Evolutionary conservation across 768 basidiomycete species (phyloP), one percentile per base, ranked within the genome.

Genomic region (Mycena indigotica): DNA sequence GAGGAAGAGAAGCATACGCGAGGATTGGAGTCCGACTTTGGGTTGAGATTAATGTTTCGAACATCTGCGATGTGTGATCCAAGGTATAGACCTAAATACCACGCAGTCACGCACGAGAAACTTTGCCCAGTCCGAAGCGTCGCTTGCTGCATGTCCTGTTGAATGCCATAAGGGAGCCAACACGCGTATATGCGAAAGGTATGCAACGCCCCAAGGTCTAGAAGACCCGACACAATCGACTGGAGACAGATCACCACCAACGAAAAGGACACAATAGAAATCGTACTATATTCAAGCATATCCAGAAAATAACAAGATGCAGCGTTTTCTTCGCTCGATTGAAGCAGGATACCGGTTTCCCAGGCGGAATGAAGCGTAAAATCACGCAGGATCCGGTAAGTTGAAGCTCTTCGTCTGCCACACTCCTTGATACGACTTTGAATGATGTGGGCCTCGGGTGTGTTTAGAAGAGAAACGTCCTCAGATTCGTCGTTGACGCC

Each of bases 181-280:
- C 0, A 50, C 58, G 6, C 58, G 53, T 4, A 55, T 17, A 21
- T 60, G 58, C 19, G 54, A 55, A 4, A 55, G 23, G 32, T 60
- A 60, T 2, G 58, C 58, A 5, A 35, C 25, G 1, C 29, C 58
- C 58, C 58, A 60, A 12, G 54, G 53, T n/a, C 58, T 40, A 8
- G 53, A 26, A 12, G 29, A 4, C 12, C 50, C 39, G 1, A 6
- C 25, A 17, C 24, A 29, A 38, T 55, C 54, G 4, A 3, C 58
- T 59, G 17, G 1, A 48, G 25, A 23, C 5, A 4, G 8, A n/a
- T 48, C 41, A 8, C 8, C 8, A 8, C 15, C 15, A 44, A 8
- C 8, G 5, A 44, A 44, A 19, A 5, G 41, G 5, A 8, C 8
- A 19, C 12, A 44, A 44, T 44, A 21, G 21, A 6, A 28, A 8